phyloP scores from a whole-genome alignment of 176 grass and related monocot species.

The Calamus simplicifolius region DNA sequence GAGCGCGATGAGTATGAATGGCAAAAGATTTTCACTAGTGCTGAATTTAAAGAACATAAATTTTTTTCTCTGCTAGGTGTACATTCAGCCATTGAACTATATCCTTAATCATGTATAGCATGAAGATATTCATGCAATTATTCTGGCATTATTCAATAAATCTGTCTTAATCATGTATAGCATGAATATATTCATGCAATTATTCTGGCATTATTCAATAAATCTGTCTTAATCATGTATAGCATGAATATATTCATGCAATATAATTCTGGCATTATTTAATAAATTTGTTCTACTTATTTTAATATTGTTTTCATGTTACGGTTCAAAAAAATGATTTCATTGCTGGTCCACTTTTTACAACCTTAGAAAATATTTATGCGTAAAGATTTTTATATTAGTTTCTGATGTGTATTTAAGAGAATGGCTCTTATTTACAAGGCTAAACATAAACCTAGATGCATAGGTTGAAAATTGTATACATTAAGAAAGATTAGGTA shows the following conservation, averaged over 20 bases:
- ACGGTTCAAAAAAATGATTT: too few species aligned
- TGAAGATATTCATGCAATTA: neutral
- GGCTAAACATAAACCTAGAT: too few species aligned
- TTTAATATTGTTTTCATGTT: too few species aligned
- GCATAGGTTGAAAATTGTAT: too few species aligned
- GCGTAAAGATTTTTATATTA: too few species aligned
- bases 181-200: neutral
- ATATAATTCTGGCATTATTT: neutral
- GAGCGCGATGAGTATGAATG: constrained; percentile 45
- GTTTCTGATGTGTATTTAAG: too few species aligned
- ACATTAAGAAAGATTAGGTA: too few species aligned
- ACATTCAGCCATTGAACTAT: constrained; percentile 37
- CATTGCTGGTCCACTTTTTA: too few species aligned
- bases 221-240: constrained; percentile 4
- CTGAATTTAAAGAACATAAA: constrained; percentile 34
- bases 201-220: constrained; percentile 1
- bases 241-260: neutral
- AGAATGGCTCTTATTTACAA: too few species aligned
- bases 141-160: constrained; percentile 7
- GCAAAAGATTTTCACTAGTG: constrained; percentile 26
- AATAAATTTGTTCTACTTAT: constrained; percentile 12
- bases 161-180: constrained; percentile 1
- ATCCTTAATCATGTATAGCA: constrained; percentile 11
- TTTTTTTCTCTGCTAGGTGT: constrained; percentile 21
- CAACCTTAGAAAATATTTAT: too few species aligned